Evolutionary conservation across 495 filamentous ascomycete genomes (phyloP).

Genomic region (Lasiosphaeriaceae sp.): DNA sequence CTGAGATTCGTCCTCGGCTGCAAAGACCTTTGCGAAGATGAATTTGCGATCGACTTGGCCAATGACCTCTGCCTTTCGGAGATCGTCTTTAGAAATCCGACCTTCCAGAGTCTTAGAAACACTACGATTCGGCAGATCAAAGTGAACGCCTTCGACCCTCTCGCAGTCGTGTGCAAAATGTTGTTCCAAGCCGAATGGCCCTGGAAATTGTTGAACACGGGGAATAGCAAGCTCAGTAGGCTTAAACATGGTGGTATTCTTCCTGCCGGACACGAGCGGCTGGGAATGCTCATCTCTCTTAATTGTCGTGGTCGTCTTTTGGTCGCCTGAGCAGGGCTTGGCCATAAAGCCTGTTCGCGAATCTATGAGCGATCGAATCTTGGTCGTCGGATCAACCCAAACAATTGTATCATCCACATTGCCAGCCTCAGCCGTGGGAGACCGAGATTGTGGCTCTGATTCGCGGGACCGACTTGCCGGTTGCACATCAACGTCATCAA

Average conservation of each 20-base stretch:
- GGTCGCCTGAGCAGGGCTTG: neutral
- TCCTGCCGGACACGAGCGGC: constrained; percentile 22
- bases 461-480: neutral
- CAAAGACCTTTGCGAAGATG: constrained; percentile 62
- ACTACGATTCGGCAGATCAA: neutral
- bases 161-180: neutral
- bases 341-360: constrained; percentile 28
- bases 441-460: neutral
- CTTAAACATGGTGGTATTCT: constrained; percentile 27
- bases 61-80: constrained; percentile 63
- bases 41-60: constrained; percentile 89
- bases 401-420: constrained; percentile 33
- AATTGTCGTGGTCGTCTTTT: too few relatives aligned
- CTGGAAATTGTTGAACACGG: constrained; percentile 24
- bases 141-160: neutral
- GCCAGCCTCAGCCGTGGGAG: neutral
- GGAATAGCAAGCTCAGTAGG: constrained; percentile 35
- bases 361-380: constrained; percentile 44
- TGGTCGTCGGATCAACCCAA: constrained; percentile 70
- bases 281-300: neutral
- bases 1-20: neutral
- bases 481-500: constrained; percentile 21
- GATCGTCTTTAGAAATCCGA: constrained; percentile 62
- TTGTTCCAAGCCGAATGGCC: neutral
- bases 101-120: constrained; percentile 23